Conservation (phyloP, 805 yeast species). For the Wickerhamomyces queroliae region DNA sequence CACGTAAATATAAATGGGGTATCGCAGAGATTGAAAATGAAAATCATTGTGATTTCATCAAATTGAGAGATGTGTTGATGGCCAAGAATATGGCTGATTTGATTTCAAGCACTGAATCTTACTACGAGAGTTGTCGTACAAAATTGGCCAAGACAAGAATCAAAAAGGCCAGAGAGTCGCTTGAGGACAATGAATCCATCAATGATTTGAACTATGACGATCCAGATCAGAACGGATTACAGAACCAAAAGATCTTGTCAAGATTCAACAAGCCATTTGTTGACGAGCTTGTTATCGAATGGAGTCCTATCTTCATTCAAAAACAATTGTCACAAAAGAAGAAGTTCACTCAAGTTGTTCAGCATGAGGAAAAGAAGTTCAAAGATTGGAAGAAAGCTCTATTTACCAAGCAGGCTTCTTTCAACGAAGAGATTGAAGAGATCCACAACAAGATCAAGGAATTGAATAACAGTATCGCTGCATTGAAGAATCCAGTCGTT, state of each 20-base stretch:
- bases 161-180: conserved; percentile 18
- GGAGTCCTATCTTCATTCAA: conserved; percentile 41
- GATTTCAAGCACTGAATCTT: conserved; percentile 65
- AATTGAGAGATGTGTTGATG: conserved; percentile 59
- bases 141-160: conserved; percentile 47
- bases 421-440: conserved; percentile 48
- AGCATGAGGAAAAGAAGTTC: conserved; percentile 48
- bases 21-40: conserved; percentile 75
- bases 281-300: conserved; percentile 33
- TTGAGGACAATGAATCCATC: conserved; percentile 4
- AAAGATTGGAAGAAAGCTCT: conserved; percentile 57
- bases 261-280: conserved; percentile 29
- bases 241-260: conserved; percentile 33
- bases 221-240: conserved; percentile 26
- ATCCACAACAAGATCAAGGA: conserved; percentile 29
- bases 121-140: conserved; percentile 66
- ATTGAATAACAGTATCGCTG: conserved; percentile 7
- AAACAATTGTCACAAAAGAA: conserved; percentile 37
- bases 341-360: conserved; percentile 36
- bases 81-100: conserved; percentile 73
- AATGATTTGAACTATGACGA: conserved; percentile 20
- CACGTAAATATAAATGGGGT: conserved; percentile 85
- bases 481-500: conserved; percentile 1
- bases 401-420: conserved; percentile 45
- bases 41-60: conserved; percentile 68